Evolutionary conservation across 1,139 yeast species (phyloP).

Genomic region (Taphrina betulina): DNA sequence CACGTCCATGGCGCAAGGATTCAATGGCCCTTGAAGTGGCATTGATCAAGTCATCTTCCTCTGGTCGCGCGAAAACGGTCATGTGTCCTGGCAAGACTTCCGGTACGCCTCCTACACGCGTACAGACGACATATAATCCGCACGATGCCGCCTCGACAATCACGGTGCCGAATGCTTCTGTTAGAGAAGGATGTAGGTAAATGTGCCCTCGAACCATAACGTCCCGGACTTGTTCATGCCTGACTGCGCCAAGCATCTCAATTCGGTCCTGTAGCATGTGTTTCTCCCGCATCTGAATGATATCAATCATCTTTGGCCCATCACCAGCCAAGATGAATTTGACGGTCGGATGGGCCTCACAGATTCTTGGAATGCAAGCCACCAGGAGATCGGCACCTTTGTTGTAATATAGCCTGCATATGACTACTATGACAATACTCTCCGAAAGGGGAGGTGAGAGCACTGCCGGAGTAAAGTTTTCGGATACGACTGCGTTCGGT

Average conservation of each 20-base stretch:
- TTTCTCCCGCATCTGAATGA: slow-evolving; percentile 92
- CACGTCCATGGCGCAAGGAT: slow-evolving; percentile 45
- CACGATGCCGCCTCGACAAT: slow-evolving; percentile 97
- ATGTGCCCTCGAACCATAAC: slow-evolving; percentile 91
- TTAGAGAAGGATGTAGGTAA: slow-evolving; percentile 86
- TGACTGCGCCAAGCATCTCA: slow-evolving; percentile 76
- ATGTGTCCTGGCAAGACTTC: slow-evolving; percentile 91
- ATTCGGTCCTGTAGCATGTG: slow-evolving; percentile 85
- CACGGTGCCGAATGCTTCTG: slow-evolving; percentile 98
- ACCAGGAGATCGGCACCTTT: slow-evolving; percentile 90
- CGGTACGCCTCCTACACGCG: slow-evolving; percentile 96
- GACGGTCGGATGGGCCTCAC: slow-evolving; percentile 62
- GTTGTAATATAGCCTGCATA: slow-evolving; percentile 88
- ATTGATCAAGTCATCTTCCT: slow-evolving; percentile 55
- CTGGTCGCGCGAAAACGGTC: slow-evolving; percentile 89
- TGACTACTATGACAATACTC: slow-evolving; percentile 77
- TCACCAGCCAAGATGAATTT: slow-evolving; percentile 89
- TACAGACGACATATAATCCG: slow-evolving; percentile 89
- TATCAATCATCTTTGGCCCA: slow-evolving; percentile 90
- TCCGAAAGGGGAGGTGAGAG: slow-evolving; percentile 31
- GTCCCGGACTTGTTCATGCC: slow-evolving; percentile 89
- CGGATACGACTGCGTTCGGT: slow-evolving; percentile 90
- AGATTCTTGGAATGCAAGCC: slow-evolving; percentile 82
- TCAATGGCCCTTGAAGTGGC: slow-evolving; percentile 38
- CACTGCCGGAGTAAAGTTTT: slow-evolving; percentile 67